A percentile compares a stretch with the other conserved stretches of the same genome.
Conservation (phyloP, 805 yeast species). For the Metschnikowia lunata region DNA sequence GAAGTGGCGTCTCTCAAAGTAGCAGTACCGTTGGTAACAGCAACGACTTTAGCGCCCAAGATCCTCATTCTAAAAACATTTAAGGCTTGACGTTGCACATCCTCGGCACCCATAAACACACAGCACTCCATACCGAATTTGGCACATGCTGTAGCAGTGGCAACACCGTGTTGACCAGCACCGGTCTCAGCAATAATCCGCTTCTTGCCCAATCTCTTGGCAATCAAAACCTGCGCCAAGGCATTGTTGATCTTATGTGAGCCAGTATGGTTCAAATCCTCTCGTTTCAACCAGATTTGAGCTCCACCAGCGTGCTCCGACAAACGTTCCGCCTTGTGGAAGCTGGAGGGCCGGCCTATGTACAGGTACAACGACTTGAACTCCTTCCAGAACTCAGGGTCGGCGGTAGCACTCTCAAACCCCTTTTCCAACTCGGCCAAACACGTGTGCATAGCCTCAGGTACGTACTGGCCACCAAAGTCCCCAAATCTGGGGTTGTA, state of each 20-base stretch:
- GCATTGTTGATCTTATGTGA: constrained; percentile 86
- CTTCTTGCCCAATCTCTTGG: constrained; percentile 72
- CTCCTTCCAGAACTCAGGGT: constrained; percentile 91
- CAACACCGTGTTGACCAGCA: constrained; percentile 93
- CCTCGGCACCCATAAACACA: constrained; percentile 99
- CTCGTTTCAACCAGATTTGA: constrained; percentile 96
- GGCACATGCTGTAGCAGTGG: constrained; percentile 90
- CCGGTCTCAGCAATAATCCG: constrained; percentile 86
- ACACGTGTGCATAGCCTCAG: constrained; percentile 92
- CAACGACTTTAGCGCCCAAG: constrained; percentile 90
- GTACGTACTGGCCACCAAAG: constrained; percentile 98
- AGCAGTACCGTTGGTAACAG: constrained; percentile 91
- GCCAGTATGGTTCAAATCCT: constrained; percentile 88
- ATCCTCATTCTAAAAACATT: constrained; percentile 97
- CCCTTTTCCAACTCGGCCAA: constrained; percentile 83
- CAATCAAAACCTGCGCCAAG: constrained; percentile 74
- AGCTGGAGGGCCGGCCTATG: constrained; percentile 93
- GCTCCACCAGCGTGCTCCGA: constrained; percentile 87
- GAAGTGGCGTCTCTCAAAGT: constrained; percentile 97
- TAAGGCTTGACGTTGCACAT: constrained; percentile 95
- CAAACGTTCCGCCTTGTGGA: constrained; percentile 87
- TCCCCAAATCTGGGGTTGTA: constrained; percentile 83
- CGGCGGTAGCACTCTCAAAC: constrained; percentile 83
- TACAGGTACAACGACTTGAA: constrained; percentile 78
- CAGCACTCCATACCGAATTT: constrained; percentile 90